Evolutionary conservation across 108 stramenopile genomes (phyloP), one percentile per base, ranked within the genome.

Genomic region (Stephanodiscus triporus): DNA sequence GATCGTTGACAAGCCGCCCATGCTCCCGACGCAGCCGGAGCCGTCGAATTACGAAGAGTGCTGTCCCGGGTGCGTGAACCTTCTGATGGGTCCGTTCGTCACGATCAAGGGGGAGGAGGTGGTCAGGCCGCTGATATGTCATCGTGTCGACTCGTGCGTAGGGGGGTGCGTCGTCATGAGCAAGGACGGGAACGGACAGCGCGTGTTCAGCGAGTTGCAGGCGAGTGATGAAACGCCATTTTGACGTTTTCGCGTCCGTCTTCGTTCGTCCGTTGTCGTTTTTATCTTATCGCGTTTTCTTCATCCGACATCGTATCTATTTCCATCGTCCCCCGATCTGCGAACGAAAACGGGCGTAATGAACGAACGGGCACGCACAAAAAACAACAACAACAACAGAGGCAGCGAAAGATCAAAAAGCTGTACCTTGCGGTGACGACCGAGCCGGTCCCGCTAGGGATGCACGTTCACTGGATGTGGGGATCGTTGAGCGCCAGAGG

Each of bases 381-480:
- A 19, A n/a, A 7, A 26, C n/a, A 16, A 23, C 2, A 7, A 43
- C 42, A 60, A 27, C 24, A 55, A 66, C 38, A 95, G 76, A 79
- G 91, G 43, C 71, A 95, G 43, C 87, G 91, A 9, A 91, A 92
- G 61, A 57, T 95, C 63, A 91, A 89, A 65, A 95, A 95, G 82
- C 77, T 95, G 13, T 95, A 95, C 57, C 72, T 91, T 34, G 89
- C 94, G 14, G 89, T 90, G 17, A 95, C 94, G 5, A 91, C 72
- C 9, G 72, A 84, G 32, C 89, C 87, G 43, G 94, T 95, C 7
- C 94, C 94, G 9, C 64, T 91, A 47, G 94, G 94, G 22, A 91
- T 91, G 94, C 94, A 95, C 68, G 73, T 95, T 6, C 91, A 92
- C 64, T 95, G 94, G 94, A 92, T 95, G 91, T 95, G 94, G 94